These are phyloP conservation scores for Bullera alba DNA, from an alignment of 768 basidiomycete genomes.

Conservation along the genomic window DNA sequence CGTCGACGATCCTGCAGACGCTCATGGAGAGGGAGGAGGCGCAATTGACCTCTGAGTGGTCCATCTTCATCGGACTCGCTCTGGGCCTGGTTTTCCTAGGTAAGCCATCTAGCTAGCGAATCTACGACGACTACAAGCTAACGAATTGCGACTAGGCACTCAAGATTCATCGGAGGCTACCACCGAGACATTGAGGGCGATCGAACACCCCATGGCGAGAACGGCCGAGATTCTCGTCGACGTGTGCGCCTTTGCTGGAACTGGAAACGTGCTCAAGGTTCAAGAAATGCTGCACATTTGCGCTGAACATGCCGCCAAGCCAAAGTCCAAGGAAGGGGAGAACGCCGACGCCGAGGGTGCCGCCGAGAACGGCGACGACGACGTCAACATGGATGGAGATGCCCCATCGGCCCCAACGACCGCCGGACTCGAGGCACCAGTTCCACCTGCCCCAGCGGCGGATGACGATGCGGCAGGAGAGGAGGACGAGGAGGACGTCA, in stretches of 20 bases:
- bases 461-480: constrained; percentile 26
- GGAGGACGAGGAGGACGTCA: constrained; percentile 41
- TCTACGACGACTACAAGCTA: too few species aligned
- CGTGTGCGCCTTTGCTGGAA: constrained; percentile 88
- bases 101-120: constrained; percentile 48
- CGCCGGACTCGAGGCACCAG: constrained; percentile 1
- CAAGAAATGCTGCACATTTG: constrained; percentile 89
- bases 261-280: constrained; percentile 87
- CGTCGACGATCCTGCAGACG: constrained; percentile 78
- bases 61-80: constrained; percentile 79
- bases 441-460: background rate
- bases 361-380: constrained; percentile 17
- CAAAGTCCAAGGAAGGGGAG: constrained; percentile 18
- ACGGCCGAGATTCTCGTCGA: constrained; percentile 88
- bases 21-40: constrained; percentile 59
- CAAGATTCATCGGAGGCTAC: constrained; percentile 93
- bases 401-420: background rate
- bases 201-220: constrained; percentile 84
- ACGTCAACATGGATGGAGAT: background rate
- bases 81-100: constrained; percentile 86
- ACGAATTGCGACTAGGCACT: constrained; percentile 53
- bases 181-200: constrained; percentile 83
- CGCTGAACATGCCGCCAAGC: constrained; percentile 65
- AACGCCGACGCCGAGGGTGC: constrained; percentile 12
- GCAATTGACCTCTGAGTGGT: constrained; percentile 86